Evolutionary conservation across 2,329 filamentous ascomycete genomes (phyloP), one percentile per base, ranked within the genome.

Genomic region (Fusarium lyarnte): DNA sequence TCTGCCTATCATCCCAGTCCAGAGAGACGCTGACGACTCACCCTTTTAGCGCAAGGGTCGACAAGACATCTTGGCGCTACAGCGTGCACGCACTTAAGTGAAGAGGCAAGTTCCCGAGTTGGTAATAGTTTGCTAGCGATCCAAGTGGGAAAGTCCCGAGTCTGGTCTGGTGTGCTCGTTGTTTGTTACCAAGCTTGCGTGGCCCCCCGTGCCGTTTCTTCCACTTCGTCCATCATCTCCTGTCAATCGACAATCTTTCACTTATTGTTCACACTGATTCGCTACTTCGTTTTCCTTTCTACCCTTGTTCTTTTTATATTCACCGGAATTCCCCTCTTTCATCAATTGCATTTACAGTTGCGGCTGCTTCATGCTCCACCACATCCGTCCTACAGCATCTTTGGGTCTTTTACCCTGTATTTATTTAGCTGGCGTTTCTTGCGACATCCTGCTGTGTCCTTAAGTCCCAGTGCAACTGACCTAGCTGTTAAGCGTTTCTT

Each of bases 331-430:
- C 68, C 69, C 68, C 59, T 71, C 64, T 38, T 49, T 25, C 41
- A 58, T 35, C 25, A 35, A 19, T 53, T 58, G 41, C 31, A 47
- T 47, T n/a, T n/a, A n/a, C 23, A 57, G 29, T 62, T 58, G 25
- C 42, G 58, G 58, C 41, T 74, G 63, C 70, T 66, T 53, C 39
- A 73, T 75, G 72, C 71, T 76, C 75, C 75, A 74, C 74, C 53
- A 49, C 64, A 60, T 58, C 41, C 45, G 55, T 60, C 64, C 41
- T 72, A 29, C 27, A 29, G 27, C 8, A 49, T 66, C 43, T 52
- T 58, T 71, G 67, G 66, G 63, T 72, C 65, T 64, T 67, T 70
- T 68, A 63, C 64, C 69, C 63, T 73, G 58, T 66, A 38, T 63
- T 69, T 69, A 53, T 67, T 49, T 69, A 38, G 61, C 57, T 63